Percentiles rank a stretch among this genome's conserved stretches.
Conservation (phyloP, 257 asterid species). For the Przewalskia tangutica region DNA sequence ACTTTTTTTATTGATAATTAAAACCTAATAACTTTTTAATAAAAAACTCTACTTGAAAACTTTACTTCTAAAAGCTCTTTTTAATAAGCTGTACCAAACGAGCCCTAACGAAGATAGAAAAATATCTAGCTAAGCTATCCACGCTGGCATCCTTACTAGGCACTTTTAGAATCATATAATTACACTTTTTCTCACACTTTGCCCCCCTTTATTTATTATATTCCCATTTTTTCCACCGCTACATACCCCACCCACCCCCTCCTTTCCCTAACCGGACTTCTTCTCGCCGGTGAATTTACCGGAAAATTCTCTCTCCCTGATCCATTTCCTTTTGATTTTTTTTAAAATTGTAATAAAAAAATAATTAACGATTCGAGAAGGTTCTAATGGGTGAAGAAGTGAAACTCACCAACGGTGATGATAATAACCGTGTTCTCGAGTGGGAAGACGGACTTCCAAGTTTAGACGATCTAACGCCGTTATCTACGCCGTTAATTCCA, state of each 20-base stretch:
- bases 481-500: conserved; percentile 15
- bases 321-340: too few relatives aligned
- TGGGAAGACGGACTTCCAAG: conserved; percentile 19
- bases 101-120: too few relatives aligned
- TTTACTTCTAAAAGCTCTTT: too few relatives aligned
- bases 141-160: conserved; percentile 36
- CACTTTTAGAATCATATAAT: conserved; percentile 26
- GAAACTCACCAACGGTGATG: conserved; percentile 21
- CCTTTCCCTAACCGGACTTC: neutral
- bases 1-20: too few relatives aligned
- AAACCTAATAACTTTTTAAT: too few relatives aligned
- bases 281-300: neutral
- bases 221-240: conserved; percentile 18
- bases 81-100: too few relatives aligned
- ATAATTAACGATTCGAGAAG: neutral
- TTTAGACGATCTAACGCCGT: conserved; percentile 17
- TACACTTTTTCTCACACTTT: conserved; percentile 46
- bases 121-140: conserved; percentile 49
- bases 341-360: too few relatives aligned
- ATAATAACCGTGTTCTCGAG: conserved; percentile 5
- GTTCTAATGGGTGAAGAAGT: conserved; percentile 54
- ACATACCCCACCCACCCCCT: neutral
- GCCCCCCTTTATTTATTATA: conserved; percentile 11
- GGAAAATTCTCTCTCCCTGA: neutral
- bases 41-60: too few relatives aligned